These are phyloP conservation scores for Aureobasidium sp. DNA, from an alignment of 2,329 filamentous ascomycete genomes.

Conservation along the genomic window DNA sequence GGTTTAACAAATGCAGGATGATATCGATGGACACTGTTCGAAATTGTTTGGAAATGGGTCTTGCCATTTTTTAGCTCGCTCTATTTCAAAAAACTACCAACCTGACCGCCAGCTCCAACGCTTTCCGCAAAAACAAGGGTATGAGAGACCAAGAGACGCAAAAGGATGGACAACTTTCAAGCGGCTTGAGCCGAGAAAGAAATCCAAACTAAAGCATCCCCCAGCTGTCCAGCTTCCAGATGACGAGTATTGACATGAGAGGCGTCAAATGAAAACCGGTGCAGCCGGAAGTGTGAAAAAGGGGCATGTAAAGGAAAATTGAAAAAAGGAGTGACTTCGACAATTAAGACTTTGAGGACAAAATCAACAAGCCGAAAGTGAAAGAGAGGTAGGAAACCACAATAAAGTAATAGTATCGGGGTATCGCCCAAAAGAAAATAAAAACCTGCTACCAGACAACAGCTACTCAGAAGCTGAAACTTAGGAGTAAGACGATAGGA, in stretches of 20 bases:
- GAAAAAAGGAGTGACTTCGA: slow-evolving; percentile 3
- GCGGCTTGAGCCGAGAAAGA: not conserved
- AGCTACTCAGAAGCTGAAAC: not conserved
- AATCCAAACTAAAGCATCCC: not conserved
- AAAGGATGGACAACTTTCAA: not conserved
- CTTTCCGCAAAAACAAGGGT: not conserved
- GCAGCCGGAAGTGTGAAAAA: not conserved
- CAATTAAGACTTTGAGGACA: not conserved
- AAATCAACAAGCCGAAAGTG: not conserved
- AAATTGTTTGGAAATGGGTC: not conserved
- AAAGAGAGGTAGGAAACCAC: not conserved
- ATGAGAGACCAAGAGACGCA: not conserved
- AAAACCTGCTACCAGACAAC: not conserved
- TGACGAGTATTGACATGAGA: not conserved
- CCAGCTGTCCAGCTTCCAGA: not conserved
- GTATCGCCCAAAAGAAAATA: not conserved
- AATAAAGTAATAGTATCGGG: not conserved
- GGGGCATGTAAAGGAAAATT: not conserved
- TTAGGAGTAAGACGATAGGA: not conserved
- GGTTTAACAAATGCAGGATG: too few species aligned
- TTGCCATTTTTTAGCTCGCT: not conserved
- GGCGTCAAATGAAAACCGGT: not conserved
- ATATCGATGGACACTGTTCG: too few species aligned
- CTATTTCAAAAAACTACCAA: slow-evolving; percentile 4
- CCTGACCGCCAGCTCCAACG: slow-evolving; percentile 7